These are phyloP conservation scores for Penicillium bialowiezense DNA, from an alignment of 495 filamentous ascomycete genomes.

Conservation along the genomic window DNA sequence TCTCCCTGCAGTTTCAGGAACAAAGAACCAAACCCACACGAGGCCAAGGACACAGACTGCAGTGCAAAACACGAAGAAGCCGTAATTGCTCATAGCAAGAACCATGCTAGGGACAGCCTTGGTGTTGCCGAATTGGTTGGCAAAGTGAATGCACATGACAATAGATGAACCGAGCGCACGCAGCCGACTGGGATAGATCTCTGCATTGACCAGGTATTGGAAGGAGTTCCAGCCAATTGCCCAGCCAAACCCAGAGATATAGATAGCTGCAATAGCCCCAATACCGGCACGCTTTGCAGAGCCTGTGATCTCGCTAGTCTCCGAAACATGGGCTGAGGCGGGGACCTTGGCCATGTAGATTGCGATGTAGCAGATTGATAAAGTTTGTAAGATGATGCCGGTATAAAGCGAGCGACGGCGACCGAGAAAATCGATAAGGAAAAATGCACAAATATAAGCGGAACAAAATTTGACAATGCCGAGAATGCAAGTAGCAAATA, in stretches of 20 bases:
- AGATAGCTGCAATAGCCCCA: constrained; percentile 1
- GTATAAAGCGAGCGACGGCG: constrained; percentile 6
- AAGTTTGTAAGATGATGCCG: not conserved
- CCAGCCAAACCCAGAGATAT: constrained; percentile 33
- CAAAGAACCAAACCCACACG: constrained; percentile 46
- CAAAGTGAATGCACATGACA: constrained; percentile 50
- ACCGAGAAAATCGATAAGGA: constrained; percentile 4
- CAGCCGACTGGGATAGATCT: constrained; percentile 54
- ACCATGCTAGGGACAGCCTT: constrained; percentile 40
- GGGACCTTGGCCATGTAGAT: constrained; percentile 5
- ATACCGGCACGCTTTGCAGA: constrained; percentile 3
- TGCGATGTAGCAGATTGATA: constrained; percentile 4
- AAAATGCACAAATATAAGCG: constrained; percentile 1
- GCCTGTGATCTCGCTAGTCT: not conserved
- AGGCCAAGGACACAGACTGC: constrained; percentile 47
- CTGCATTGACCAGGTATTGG: constrained; percentile 62
- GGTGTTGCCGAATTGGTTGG: constrained; percentile 58
- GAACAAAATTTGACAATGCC: constrained; percentile 1
- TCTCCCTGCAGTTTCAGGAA: constrained; percentile 13
- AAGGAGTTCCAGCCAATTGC: constrained; percentile 61
- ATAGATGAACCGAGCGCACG: constrained; percentile 7
- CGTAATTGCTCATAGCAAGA: constrained; percentile 38
- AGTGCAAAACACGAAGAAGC: constrained; percentile 58
- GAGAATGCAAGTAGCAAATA: constrained; percentile 4
- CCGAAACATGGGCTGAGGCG: not conserved